phyloP scores from a whole-genome alignment of 148 eudicot species.

The Talinum fruticosum region DNA sequence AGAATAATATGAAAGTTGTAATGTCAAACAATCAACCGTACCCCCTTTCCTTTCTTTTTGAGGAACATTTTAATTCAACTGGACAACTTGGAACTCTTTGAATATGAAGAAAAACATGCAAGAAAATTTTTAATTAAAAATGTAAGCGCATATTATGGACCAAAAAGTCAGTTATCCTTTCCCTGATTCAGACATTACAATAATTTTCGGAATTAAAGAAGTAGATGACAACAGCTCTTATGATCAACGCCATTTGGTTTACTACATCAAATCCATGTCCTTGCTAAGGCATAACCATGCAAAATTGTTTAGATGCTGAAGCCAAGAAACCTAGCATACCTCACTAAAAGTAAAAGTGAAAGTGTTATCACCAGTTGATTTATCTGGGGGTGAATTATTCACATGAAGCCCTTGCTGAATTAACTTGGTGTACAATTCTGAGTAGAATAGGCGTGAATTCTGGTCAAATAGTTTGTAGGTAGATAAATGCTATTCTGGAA shows the following conservation, averaged over 20 bases:
- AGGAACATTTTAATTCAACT: neutral
- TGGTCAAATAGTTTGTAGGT: neutral
- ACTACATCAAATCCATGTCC: slow-evolving; percentile 6
- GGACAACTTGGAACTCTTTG: neutral
- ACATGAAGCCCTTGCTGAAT: neutral
- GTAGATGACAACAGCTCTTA: neutral
- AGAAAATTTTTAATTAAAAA: neutral
- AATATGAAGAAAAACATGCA: neutral
- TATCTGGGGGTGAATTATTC: neutral
- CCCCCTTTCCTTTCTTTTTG: neutral
- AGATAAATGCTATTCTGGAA: neutral
- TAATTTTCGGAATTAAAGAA: neutral
- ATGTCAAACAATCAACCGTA: neutral
- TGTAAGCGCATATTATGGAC: neutral
- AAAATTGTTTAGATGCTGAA: neutral
- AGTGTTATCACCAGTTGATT: neutral
- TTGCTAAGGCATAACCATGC: neutral
- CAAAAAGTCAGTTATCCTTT: neutral
- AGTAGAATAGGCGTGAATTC: neutral
- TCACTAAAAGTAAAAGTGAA: neutral
- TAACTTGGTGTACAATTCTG: neutral
- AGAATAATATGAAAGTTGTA: slow-evolving; percentile 10
- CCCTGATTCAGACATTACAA: slow-evolving; percentile 5
- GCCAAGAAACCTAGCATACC: no score
- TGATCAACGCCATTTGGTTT: neutral